Percentiles rank a stretch among this genome's conserved stretches.
Evolutionary conservation across 305 asterid genomes (phyloP).

Genomic region (Striga hermonthica): DNA sequence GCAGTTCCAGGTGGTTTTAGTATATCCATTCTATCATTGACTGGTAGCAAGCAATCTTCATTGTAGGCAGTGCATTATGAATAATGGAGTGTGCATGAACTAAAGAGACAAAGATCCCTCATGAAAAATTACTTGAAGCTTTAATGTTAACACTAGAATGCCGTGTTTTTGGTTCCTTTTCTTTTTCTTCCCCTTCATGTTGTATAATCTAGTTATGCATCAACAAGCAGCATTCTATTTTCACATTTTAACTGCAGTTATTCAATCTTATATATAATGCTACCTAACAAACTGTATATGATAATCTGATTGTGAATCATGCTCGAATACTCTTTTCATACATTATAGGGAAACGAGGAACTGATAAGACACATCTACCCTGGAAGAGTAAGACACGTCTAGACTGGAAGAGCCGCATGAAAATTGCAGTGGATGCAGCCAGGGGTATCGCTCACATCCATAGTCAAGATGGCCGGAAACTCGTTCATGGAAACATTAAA

Average conservation of each 20-base stretch:
- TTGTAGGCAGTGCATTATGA: too few species aligned
- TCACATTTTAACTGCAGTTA: neutral
- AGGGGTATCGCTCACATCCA: conserved; percentile 19
- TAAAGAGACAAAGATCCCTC: too few species aligned
- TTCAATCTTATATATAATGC: neutral
- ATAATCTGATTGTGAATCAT: too few species aligned
- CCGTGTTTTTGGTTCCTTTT: too few species aligned
- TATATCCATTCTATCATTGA: too few species aligned
- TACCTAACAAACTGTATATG: neutral
- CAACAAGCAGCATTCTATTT: neutral
- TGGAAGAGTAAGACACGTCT: conserved; percentile 1
- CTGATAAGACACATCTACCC: too few species aligned
- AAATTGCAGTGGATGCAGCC: neutral
- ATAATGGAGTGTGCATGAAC: too few species aligned
- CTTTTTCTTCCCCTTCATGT: too few species aligned
- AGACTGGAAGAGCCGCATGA: neutral
- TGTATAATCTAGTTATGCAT: too few species aligned
- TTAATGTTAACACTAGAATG: neutral
- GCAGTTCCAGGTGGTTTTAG: too few species aligned
- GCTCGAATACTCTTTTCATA: neutral
- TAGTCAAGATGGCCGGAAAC: neutral
- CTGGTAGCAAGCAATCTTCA: too few species aligned
- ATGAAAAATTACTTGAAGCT: too few species aligned
- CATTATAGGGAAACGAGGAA: neutral
- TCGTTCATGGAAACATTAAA: conserved; percentile 11